Conservation (phyloP, 495 filamentous ascomycete genomes). For the Parmelia sp. region DNA sequence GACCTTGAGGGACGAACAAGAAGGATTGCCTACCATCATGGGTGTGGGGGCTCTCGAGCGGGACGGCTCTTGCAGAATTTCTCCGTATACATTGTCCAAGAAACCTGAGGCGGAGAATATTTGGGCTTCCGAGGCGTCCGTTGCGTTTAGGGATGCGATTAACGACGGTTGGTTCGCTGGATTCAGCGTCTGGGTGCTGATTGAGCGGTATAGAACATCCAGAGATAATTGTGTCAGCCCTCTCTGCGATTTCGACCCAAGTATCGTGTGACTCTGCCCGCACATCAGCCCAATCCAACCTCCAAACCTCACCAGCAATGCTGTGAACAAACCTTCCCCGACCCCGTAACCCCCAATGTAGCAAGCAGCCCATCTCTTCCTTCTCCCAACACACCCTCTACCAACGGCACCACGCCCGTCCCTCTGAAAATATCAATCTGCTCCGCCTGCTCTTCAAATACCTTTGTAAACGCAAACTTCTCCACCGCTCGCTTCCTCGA, state of each 20-base stretch:
- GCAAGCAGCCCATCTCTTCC: conserved; percentile 86
- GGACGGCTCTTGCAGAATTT: conserved; percentile 51
- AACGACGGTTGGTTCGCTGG: conserved; percentile 53
- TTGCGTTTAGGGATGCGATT: conserved; percentile 62
- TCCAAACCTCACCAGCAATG: background rate
- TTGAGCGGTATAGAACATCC: conserved; percentile 78
- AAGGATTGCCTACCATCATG: conserved; percentile 57
- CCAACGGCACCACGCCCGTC: conserved; percentile 64
- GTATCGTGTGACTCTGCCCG: conserved; percentile 88
- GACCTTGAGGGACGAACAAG: conserved; percentile 5
- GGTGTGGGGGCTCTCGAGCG: conserved; percentile 74
- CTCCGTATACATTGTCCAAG: conserved; percentile 71
- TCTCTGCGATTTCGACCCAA: conserved; percentile 78
- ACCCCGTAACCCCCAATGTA: conserved; percentile 90
- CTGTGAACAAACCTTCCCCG: conserved; percentile 67
- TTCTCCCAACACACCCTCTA: conserved; percentile 72
- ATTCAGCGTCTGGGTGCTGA: conserved; percentile 58
- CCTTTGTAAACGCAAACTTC: conserved; percentile 87
- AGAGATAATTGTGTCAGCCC: conserved; percentile 88
- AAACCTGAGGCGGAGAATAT: conserved; percentile 72
- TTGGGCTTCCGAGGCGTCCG: conserved; percentile 77
- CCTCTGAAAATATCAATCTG: conserved; percentile 86
- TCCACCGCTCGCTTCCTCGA: conserved; percentile 77
- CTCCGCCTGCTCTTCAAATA: conserved; percentile 78
- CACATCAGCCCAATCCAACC: conserved; percentile 24